Conservation (phyloP, 495 filamentous ascomycete species). For the Penicillium longicatenatum region DNA sequence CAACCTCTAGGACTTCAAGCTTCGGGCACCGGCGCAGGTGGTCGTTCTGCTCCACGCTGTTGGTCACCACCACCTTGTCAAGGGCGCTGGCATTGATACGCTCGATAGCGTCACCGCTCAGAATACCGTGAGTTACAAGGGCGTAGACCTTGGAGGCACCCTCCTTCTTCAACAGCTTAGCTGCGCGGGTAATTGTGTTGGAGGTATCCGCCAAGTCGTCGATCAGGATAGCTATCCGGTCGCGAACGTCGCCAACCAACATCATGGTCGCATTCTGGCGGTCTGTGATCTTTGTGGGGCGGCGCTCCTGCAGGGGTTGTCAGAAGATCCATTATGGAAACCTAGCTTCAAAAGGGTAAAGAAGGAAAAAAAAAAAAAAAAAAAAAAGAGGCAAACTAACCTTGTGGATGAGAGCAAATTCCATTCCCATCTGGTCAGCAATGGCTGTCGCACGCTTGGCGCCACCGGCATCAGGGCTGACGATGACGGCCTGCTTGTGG, state of each 20-base stretch:
- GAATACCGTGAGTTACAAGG: slow-evolving; percentile 88
- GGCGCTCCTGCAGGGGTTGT: slow-evolving; percentile 70
- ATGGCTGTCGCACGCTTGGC: slow-evolving; percentile 97
- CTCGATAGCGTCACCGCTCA: slow-evolving; percentile 92
- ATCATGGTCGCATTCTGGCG: slow-evolving; percentile 98
- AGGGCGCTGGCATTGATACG: slow-evolving; percentile 88
- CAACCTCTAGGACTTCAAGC: slow-evolving; percentile 89
- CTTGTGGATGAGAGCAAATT: slow-evolving; percentile 98
- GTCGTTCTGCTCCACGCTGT: slow-evolving; percentile 87
- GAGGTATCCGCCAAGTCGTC: slow-evolving; percentile 95
- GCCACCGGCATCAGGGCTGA: slow-evolving; percentile 94
- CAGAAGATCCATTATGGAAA: slow-evolving; percentile 13
- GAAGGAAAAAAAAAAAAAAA: slow-evolving; percentile 15
- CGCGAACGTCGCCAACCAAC: slow-evolving; percentile 86
- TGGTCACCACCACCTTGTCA: slow-evolving; percentile 91
- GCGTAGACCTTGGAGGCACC: slow-evolving; percentile 87
- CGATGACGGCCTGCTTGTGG: slow-evolving; percentile 84
- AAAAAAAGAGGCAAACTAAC: slow-evolving; percentile 49
- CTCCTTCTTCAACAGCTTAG: slow-evolving; percentile 94
- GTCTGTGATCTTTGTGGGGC: slow-evolving; percentile 89
- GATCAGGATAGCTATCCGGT: slow-evolving; percentile 82
- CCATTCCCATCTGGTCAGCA: slow-evolving; percentile 87
- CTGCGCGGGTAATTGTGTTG: slow-evolving; percentile 94
- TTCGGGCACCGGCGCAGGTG: slow-evolving; percentile 75
- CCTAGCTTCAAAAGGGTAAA: slow-evolving; percentile 6